Evolutionary conservation across 305 asterid species (phyloP).

Genomic region (Solanum chacoense): DNA sequence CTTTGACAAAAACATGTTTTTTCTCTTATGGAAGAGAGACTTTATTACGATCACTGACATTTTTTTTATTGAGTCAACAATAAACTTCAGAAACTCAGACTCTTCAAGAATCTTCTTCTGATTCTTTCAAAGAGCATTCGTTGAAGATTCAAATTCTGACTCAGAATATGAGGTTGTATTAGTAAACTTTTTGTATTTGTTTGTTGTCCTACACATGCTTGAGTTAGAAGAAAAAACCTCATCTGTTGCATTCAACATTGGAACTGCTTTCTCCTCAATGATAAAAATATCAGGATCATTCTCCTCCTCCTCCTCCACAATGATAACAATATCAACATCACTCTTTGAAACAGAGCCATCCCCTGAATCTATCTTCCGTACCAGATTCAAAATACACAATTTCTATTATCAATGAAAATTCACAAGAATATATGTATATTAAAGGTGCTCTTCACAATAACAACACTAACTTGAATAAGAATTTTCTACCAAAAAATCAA

Average conservation of each 20-base stretch:
- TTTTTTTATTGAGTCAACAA: background rate
- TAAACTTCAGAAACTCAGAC: background rate
- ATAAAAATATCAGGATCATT: background rate
- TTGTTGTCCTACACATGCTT: background rate
- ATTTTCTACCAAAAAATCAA: too few relatives aligned
- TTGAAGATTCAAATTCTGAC: background rate
- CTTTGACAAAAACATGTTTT: background rate
- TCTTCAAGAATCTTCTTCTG: background rate
- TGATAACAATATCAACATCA: background rate
- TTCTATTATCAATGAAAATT: too few relatives aligned
- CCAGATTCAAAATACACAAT: too few relatives aligned
- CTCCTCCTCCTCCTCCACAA: background rate
- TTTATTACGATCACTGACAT: background rate
- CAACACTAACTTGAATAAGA: background rate
- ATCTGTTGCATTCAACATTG: background rate
- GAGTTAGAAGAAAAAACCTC: background rate
- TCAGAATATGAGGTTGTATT: background rate
- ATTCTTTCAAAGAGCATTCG: background rate
- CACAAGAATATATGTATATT: background rate
- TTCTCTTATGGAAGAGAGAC: background rate
- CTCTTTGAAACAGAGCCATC: background rate
- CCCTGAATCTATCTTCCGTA: too few relatives aligned
- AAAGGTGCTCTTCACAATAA: background rate
- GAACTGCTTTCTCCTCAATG: background rate
- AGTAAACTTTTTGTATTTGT: background rate